Evolutionary conservation across 306 rosid genomes (phyloP), one percentile per base, ranked within the genome.

Genomic region (Neltuma alba): DNA sequence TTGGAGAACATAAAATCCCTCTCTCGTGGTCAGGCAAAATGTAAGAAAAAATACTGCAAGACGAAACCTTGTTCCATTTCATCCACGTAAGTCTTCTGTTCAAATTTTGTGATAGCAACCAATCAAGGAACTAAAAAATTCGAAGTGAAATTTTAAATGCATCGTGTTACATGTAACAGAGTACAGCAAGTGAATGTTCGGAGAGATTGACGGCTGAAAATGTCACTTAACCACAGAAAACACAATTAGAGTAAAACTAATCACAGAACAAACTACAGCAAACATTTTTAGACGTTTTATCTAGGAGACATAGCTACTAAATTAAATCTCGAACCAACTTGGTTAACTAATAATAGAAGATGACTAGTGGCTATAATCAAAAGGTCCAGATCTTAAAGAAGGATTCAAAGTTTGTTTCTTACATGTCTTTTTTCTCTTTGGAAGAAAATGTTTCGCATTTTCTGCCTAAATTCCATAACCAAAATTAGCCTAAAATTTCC

Each of bases 281-380:
- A 48, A 38, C 18, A 13, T 31, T 44, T 42, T 33, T 31, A 50
- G 40, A 1, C n/a, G 37, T 4, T 60, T 18, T 58, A 12, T 58
- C 34, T 27, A 27, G 18, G 65, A 58, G 66, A 60, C n/a, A 23
- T 23, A 5, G 36, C 34, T 77, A 27, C 54, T 47, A 74, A 27
- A 44, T 81, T 14, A 20, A 50, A 47, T 37, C 38, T 47, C 14
- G 36, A 44, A 34, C 72, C 4, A 44, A 60, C 9, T 68, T 58
- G 18, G 57, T 60, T 33, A 31, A 30, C 74, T 65, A 83, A 79
- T 79, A 69, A 60, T 79, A 74, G 83, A 78, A 72, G 64, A 72
- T 61, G 20, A 75, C 79, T 42, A 42, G 42, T 61, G 70, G 57
- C 33, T 61, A 61, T 20, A 61, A 75, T 61, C 12, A 52, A 52